Conservation (phyloP, 2,329 filamentous ascomycete species). For the Mycogone perniciosa region DNA sequence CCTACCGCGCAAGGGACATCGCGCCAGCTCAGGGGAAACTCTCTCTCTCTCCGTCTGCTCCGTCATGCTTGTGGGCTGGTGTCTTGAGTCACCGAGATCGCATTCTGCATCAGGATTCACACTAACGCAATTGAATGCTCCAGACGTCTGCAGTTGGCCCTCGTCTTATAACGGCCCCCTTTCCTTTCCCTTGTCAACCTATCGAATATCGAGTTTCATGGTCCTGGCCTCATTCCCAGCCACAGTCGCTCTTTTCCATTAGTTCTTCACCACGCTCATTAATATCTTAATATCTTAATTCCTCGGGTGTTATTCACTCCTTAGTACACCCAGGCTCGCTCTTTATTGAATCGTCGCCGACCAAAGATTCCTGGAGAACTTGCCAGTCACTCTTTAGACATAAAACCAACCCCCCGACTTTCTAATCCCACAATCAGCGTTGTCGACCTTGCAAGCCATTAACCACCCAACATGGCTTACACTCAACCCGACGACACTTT, state of each 20-base stretch:
- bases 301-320: slow-evolving; percentile 29
- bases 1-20: slow-evolving; percentile 25
- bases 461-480: slow-evolving; percentile 40
- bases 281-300: slow-evolving; percentile 51
- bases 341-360: slow-evolving; percentile 36
- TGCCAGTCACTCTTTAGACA: slow-evolving; percentile 40
- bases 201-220: slow-evolving; percentile 29
- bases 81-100: slow-evolving; percentile 7
- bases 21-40: slow-evolving; percentile 14
- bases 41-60: slow-evolving; percentile 12
- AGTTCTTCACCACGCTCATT: slow-evolving; percentile 50
- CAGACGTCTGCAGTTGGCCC: slow-evolving; percentile 39
- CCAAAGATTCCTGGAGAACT: slow-evolving; percentile 49
- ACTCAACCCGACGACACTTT: slow-evolving; percentile 40
- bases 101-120: slow-evolving; percentile 17
- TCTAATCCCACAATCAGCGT: slow-evolving; percentile 18
- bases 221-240: slow-evolving; percentile 42
- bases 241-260: slow-evolving; percentile 52
- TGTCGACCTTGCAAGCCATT: slow-evolving; percentile 1
- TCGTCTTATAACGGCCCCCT: slow-evolving; percentile 41
- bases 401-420: slow-evolving; percentile 15
- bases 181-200: slow-evolving; percentile 34
- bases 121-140: slow-evolving; percentile 28
- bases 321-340: slow-evolving; percentile 22
- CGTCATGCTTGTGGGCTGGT: slow-evolving; percentile 7